phyloP scores from a whole-genome alignment of 768 basidiomycete genomes.

The Trametes meyenii region DNA sequence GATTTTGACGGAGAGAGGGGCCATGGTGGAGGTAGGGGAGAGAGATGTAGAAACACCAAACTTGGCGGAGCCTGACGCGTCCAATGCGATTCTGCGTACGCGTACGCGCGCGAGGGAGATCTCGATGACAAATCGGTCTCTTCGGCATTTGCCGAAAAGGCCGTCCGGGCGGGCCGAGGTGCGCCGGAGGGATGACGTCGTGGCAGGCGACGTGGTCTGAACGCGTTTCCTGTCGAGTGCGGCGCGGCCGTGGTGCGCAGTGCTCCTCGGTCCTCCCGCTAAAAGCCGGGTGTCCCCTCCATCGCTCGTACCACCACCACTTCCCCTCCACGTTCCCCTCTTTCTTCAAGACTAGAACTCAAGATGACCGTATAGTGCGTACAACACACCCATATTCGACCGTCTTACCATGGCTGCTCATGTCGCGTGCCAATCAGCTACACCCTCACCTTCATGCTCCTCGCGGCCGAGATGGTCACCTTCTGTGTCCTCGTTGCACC shows the following conservation, averaged over 20 bases:
- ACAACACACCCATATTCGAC: neutral
- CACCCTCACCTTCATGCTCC: slow-evolving; percentile 76
- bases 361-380: slow-evolving; percentile 55
- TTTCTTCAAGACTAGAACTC: neutral
- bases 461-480: slow-evolving; percentile 83
- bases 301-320: slow-evolving; percentile 10
- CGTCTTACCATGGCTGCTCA: neutral
- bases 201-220: slow-evolving; percentile 24
- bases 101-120: slow-evolving; percentile 17
- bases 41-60: neutral
- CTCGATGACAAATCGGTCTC: slow-evolving; percentile 21
- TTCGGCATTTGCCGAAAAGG: neutral
- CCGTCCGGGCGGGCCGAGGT: slow-evolving; percentile 3
- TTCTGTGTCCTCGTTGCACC: slow-evolving; percentile 86
- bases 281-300: neutral
- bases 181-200: slow-evolving; percentile 22
- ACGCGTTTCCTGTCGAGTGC: slow-evolving; percentile 8
- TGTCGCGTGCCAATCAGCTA: slow-evolving; percentile 51
- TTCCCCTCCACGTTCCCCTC: neutral
- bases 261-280: neutral
- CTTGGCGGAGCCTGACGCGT: slow-evolving; percentile 12
- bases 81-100: too few relatives aligned
- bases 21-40: slow-evolving; percentile 46
- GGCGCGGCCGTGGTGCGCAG: slow-evolving; percentile 13
- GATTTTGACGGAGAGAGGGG: slow-evolving; percentile 73